Conservation (phyloP, 2,329 filamentous ascomycete species). For the Teratosphaeria epicoccoides region DNA sequence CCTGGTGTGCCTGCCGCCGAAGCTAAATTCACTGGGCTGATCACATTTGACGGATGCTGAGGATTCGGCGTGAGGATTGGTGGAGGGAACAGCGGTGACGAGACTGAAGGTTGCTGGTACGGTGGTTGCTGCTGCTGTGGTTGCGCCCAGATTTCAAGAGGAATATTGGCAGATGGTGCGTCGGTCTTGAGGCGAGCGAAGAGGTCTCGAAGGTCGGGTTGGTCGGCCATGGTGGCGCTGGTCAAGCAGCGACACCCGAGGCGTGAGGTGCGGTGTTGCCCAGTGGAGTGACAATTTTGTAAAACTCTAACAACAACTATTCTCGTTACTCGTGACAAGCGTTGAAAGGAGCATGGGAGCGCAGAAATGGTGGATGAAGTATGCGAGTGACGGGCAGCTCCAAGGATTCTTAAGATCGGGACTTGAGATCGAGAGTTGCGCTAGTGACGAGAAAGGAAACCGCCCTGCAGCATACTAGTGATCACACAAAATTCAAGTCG, state of each 20-base stretch:
- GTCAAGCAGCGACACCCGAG: not conserved
- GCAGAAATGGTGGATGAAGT: not conserved
- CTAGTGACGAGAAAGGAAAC: not conserved
- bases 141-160: constrained; percentile 6
- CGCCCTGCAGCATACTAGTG: no score
- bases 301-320: not conserved
- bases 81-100: constrained; percentile 49
- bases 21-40: constrained; percentile 45
- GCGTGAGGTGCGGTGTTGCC: not conserved
- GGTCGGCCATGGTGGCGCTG: not conserved
- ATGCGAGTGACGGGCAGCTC: not conserved
- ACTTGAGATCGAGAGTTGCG: not conserved
- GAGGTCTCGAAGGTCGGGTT: constrained; percentile 10
- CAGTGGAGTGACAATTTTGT: not conserved
- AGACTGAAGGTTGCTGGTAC: constrained; percentile 43
- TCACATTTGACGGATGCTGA: constrained; percentile 46
- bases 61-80: constrained; percentile 43
- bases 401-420: not conserved
- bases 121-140: constrained; percentile 29
- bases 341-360: not conserved
- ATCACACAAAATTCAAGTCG: no score
- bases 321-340: not conserved
- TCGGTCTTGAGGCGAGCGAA: constrained; percentile 11
- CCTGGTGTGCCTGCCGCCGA: constrained; percentile 30
- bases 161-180: not conserved